A percentile compares a stretch with the other conserved stretches of the same genome.
These are phyloP conservation scores for Coemansia sp. DNA, from an alignment of 192 early-diverging fungal species.

Conservation along the genomic window DNA sequence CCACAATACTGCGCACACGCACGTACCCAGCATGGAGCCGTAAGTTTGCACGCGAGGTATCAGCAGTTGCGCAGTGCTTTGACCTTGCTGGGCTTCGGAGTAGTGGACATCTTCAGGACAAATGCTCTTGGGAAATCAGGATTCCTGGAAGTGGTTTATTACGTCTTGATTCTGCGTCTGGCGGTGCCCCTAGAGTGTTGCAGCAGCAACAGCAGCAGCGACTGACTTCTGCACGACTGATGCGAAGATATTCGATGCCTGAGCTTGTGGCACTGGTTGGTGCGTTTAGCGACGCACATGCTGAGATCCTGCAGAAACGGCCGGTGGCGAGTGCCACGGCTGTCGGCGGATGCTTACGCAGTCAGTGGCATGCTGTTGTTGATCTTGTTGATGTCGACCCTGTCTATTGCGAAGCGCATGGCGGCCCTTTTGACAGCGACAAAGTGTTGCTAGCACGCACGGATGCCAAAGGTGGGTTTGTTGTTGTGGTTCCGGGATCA, in stretches of 20 bases:
- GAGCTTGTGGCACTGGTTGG: constrained; percentile 44
- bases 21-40: constrained; percentile 52
- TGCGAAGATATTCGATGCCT: constrained; percentile 36
- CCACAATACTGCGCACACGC: constrained; percentile 19
- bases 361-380: constrained; percentile 10
- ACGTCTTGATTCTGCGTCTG: neutral
- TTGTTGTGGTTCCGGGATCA: constrained; percentile 16
- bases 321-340: neutral
- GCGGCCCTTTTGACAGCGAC: neutral
- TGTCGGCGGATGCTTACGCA: neutral
- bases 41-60: constrained; percentile 51
- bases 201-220: neutral
- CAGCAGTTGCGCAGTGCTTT: constrained; percentile 34
- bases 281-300: constrained; percentile 4
- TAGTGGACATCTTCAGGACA: neutral
- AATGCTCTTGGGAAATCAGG: neutral
- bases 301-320: neutral
- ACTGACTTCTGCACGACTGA: constrained; percentile 28
- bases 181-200: neutral
- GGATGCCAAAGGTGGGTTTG: neutral
- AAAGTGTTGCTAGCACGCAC: constrained; percentile 1
- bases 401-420: neutral
- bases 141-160: neutral
- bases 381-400: neutral
- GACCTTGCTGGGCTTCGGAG: neutral